These are phyloP conservation scores for Rubia tinctorum DNA, from an alignment of 305 asterid species.

Conservation along the genomic window DNA sequence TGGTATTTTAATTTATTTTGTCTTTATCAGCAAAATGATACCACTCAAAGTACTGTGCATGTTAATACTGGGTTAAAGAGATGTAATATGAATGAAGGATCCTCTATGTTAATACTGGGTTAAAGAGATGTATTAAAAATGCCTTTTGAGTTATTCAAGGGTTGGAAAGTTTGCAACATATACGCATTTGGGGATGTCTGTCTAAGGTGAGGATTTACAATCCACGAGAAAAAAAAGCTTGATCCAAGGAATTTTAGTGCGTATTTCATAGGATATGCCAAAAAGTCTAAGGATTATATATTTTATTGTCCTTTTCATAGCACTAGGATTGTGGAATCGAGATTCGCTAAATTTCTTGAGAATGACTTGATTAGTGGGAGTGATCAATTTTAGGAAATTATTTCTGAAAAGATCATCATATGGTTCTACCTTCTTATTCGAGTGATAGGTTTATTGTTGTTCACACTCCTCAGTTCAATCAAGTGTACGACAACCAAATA, in stretches of 20 bases:
- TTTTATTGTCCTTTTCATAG: too few relatives aligned
- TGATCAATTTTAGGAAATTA: not conserved
- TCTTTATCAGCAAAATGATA: not conserved
- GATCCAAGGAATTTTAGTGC: too few relatives aligned
- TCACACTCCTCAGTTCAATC: not conserved
- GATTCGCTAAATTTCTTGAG: not conserved
- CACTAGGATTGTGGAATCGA: too few relatives aligned
- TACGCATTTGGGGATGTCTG: too few relatives aligned
- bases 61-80: not conserved
- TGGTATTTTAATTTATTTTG: not conserved
- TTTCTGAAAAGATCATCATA: conserved; percentile 8
- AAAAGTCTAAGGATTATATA: too few relatives aligned
- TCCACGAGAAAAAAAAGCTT: too few relatives aligned
- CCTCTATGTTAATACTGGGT: not conserved
- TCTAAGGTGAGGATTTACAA: too few relatives aligned
- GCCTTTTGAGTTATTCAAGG: too few relatives aligned
- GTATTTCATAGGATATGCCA: too few relatives aligned
- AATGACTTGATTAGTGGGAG: conserved; percentile 15
- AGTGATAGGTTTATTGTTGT: conserved; percentile 6
- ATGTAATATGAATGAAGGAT: too few relatives aligned
- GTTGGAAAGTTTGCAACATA: too few relatives aligned
- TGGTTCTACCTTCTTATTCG: conserved; percentile 2
- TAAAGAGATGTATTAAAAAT: too few relatives aligned
- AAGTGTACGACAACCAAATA: not conserved
- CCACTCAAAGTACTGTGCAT: not conserved